phyloP scores from a whole-genome alignment of 164 flowering plant species.

The Echeveria elegans region DNA sequence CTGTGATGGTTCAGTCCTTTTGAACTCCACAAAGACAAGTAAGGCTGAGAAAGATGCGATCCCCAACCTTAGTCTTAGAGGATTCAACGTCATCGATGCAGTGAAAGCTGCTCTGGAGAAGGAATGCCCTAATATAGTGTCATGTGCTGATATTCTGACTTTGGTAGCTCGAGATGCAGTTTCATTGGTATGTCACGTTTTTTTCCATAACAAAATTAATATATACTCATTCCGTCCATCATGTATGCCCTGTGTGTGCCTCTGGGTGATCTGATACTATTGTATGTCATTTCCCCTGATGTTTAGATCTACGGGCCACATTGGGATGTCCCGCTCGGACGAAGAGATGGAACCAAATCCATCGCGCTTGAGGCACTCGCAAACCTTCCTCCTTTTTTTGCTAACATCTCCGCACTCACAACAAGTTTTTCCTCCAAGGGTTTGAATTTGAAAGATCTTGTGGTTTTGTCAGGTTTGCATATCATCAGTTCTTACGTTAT shows the following conservation, averaged over 20 bases:
- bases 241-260: no score
- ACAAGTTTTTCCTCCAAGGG: neutral
- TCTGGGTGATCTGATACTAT: no score
- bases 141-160: neutral
- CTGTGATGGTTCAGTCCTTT: neutral
- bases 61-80: neutral
- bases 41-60: neutral
- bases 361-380: neutral
- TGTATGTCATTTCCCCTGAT: neutral
- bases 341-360: neutral
- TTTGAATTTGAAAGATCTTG: neutral
- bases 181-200: neutral
- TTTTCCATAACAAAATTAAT: no score
- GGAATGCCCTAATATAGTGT: neutral
- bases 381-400: neutral
- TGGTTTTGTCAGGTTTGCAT: neutral
- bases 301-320: neutral
- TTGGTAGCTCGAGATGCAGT: neutral
- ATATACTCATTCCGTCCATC: no score
- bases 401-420: neutral
- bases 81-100: neutral
- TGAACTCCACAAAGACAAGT: neutral
- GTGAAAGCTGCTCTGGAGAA: neutral
- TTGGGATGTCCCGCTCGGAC: neutral
- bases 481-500: neutral